Conservation (phyloP, 257 asterid genomes). For the Vinca minor region DNA sequence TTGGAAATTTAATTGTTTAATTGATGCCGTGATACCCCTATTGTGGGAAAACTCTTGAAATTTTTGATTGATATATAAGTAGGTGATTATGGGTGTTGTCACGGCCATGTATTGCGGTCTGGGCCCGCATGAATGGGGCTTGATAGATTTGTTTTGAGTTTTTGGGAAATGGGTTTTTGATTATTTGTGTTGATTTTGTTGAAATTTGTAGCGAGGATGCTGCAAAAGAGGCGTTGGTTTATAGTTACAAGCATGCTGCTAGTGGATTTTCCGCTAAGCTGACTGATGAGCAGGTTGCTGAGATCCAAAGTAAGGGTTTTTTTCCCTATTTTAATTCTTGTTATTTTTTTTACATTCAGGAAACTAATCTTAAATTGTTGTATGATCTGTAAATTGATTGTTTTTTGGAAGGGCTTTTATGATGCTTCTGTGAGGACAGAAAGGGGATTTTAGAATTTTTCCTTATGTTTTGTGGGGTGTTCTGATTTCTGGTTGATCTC, state of each 20-base stretch:
- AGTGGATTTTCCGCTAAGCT: slow-evolving; percentile 89
- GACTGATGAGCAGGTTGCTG: slow-evolving; percentile 65
- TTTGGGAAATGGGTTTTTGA: slow-evolving; percentile 2
- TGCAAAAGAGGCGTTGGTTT: slow-evolving; percentile 68
- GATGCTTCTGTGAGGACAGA: no score
- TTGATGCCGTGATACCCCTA: no score
- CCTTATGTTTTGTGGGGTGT: not conserved
- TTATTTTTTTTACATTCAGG: not conserved
- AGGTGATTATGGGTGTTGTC: no score
- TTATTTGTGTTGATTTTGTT: not conserved
- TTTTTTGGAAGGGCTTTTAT: not conserved
- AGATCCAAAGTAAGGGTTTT: slow-evolving; percentile 53
- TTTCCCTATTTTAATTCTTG: not conserved
- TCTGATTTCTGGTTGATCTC: not conserved
- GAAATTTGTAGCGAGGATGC: slow-evolving; percentile 57
- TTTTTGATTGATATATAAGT: no score
- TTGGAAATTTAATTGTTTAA: not conserved
- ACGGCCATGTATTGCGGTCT: no score
- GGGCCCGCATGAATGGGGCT: no score
- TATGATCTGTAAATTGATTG: not conserved
- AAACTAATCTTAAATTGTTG: no score
- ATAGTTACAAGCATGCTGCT: slow-evolving; percentile 79
- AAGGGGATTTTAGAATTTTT: no score
- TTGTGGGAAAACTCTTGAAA: no score
- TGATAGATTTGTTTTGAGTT: not conserved